These are phyloP conservation scores for Paramecium pentaurelia DNA, from an alignment of 73 alveolate genomes.

Conservation along the genomic window DNA sequence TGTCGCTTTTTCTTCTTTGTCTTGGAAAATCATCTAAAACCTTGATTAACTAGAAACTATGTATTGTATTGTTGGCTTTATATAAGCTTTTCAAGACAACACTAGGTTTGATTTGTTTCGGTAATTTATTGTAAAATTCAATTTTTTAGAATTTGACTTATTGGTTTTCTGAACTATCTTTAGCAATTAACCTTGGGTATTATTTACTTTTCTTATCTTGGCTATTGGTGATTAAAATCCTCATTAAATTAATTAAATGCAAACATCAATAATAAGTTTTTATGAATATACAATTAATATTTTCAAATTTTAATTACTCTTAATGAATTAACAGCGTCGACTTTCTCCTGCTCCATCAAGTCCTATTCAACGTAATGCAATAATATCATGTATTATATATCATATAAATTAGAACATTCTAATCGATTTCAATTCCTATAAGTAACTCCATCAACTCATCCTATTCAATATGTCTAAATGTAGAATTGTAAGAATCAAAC, in stretches of 20 bases:
- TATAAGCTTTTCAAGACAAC: not conserved
- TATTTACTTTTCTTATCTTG: not conserved
- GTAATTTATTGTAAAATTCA: conserved; percentile 1
- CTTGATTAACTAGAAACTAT: not conserved
- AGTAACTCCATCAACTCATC: not conserved
- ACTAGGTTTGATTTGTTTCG: not conserved
- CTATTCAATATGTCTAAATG: not conserved
- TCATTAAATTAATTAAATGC: not conserved
- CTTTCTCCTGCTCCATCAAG: conserved; percentile 46
- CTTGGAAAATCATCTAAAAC: not conserved
- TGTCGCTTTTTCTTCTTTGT: not conserved
- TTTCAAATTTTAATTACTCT: not conserved
- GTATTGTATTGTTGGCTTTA: not conserved
- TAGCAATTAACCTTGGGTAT: not conserved
- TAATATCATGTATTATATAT: not conserved
- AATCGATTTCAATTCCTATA: not conserved
- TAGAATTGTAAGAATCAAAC: not conserved
- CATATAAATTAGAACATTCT: not conserved
- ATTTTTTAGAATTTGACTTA: not conserved
- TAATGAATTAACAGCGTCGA: conserved; percentile 18
- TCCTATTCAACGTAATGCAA: not conserved
- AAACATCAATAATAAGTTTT: not conserved
- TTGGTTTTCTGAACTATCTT: not conserved
- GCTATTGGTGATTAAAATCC: not conserved
- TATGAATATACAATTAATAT: not conserved